Evolutionary conservation across 495 filamentous ascomycete genomes (phyloP).

Genomic region (Podospora didyma): DNA sequence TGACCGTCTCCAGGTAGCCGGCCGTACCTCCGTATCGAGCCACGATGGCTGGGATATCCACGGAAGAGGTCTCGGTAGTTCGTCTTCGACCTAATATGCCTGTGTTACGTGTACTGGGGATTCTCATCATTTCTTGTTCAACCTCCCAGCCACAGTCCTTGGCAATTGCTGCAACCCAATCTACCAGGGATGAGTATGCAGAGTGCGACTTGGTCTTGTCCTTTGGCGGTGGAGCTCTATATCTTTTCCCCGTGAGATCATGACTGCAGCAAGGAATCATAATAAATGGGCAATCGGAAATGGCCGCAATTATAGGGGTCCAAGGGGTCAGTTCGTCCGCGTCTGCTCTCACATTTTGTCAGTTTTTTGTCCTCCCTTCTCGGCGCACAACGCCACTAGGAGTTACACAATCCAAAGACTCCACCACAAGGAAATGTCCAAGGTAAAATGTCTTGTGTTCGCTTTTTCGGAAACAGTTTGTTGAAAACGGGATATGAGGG

Average conservation of each 20-base stretch:
- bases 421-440: too few relatives aligned
- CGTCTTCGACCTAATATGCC: conserved; percentile 64
- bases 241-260: conserved; percentile 68
- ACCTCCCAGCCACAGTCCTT: conserved; percentile 67
- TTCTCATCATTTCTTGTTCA: conserved; percentile 76
- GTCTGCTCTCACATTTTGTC: conserved; percentile 32
- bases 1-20: conserved; percentile 52
- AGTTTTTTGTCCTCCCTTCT: neutral
- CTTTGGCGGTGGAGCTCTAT: conserved; percentile 62
- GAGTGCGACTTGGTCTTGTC: conserved; percentile 45
- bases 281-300: conserved; percentile 75
- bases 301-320: conserved; percentile 83
- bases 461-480: too few relatives aligned
- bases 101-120: conserved; percentile 86
- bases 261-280: conserved; percentile 95
- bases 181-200: conserved; percentile 70
- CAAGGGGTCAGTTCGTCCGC: conserved; percentile 93
- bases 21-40: conserved; percentile 49
- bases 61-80: conserved; percentile 4
- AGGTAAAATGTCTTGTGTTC: too few relatives aligned
- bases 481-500: too few relatives aligned
- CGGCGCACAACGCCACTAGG: neutral
- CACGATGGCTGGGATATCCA: conserved; percentile 38
- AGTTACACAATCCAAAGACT: neutral
- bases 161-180: conserved; percentile 64